These are phyloP conservation scores for Candida qinlingensis DNA, from an alignment of 805 yeast genomes.

Conservation along the genomic window DNA sequence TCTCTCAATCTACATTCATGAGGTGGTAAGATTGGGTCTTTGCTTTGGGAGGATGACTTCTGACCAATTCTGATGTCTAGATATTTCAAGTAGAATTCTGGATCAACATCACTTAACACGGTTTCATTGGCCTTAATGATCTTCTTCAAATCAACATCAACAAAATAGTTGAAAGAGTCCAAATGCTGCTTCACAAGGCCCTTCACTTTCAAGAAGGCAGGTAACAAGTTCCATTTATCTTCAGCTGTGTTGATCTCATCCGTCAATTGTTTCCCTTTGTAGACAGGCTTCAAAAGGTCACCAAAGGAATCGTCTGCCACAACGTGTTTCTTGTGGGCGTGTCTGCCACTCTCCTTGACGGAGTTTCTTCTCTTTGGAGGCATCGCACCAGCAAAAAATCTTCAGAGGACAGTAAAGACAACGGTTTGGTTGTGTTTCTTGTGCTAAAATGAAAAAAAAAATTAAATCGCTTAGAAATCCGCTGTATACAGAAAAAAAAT, in stretches of 20 bases:
- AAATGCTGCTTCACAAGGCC: constrained; percentile 96
- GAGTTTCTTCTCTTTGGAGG: constrained; percentile 23
- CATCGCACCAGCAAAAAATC: constrained; percentile 9
- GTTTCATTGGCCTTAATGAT: constrained; percentile 87
- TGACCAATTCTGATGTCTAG: constrained; percentile 90
- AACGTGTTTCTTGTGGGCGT: constrained; percentile 13
- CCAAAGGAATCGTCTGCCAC: constrained; percentile 58
- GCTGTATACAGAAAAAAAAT: too few relatives aligned
- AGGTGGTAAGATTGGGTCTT: constrained; percentile 71
- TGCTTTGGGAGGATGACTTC: constrained; percentile 47
- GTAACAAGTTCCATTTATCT: constrained; percentile 95
- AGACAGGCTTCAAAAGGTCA: constrained; percentile 73
- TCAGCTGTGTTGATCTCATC: constrained; percentile 89
- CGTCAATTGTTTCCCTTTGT: constrained; percentile 79
- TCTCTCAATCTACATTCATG: constrained; percentile 95
- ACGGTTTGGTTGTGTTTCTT: neutral
- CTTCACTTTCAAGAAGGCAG: constrained; percentile 92
- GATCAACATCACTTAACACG: constrained; percentile 92
- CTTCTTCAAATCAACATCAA: constrained; percentile 87
- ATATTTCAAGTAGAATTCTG: constrained; percentile 90
- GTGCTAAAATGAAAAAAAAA: neutral
- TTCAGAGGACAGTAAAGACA: neutral
- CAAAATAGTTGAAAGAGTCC: constrained; percentile 96
- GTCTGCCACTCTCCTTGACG: constrained; percentile 7
- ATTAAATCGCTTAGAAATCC: neutral